Evolutionary conservation across 768 basidiomycete genomes (phyloP), one percentile per base, ranked within the genome.

Genomic region (Nevesoporus exiguus): DNA sequence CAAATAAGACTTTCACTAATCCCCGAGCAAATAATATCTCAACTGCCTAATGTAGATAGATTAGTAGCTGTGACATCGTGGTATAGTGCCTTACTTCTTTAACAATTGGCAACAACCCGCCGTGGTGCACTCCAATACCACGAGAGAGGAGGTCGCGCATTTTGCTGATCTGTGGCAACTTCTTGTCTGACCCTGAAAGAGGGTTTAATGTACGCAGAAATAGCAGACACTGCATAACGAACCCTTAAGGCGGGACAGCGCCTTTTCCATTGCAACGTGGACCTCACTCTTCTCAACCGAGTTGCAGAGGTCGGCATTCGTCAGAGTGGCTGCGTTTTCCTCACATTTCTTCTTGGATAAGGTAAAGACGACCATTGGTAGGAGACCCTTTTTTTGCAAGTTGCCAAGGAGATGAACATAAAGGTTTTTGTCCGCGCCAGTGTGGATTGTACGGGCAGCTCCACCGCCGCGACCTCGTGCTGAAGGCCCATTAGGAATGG

Each of bases 101-200:
- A 51, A 99, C 92, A 31, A 99, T 88, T 6, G 97, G 97, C 9
- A 99, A 73, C 15, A 99, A 77, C 3, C 97, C 97, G 41, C 97
- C 97, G 62, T 99, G 97, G 70, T 99, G 97, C 2, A 99, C 90
- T 6, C 95, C 97, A 50, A 99, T 96, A 36, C 97, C 97, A 47
- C 97, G 84, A 34, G 85, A 84, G 9, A 99, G 81, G 39, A 98
- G 72, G 61, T 95, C 90, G 14, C 90, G 80, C 84, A 98, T 98
- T 42, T 88, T 80, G 45, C 80, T 77, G 47, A 99, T 96, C 67
- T 99, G 97, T 7, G 97, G 97, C 8, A 99, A 74, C 56, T 88
- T 86, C 72, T 84, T 90, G 73, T 99, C 96, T 19, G 91, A 85
- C 6, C 89, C 95, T 98, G 59, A 44, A 45, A 33, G 37, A 49